Percentiles rank a stretch among this genome's conserved stretches.
These are phyloP conservation scores for Letharia columbiana DNA, from an alignment of 495 filamentous ascomycete species.

Conservation along the genomic window DNA sequence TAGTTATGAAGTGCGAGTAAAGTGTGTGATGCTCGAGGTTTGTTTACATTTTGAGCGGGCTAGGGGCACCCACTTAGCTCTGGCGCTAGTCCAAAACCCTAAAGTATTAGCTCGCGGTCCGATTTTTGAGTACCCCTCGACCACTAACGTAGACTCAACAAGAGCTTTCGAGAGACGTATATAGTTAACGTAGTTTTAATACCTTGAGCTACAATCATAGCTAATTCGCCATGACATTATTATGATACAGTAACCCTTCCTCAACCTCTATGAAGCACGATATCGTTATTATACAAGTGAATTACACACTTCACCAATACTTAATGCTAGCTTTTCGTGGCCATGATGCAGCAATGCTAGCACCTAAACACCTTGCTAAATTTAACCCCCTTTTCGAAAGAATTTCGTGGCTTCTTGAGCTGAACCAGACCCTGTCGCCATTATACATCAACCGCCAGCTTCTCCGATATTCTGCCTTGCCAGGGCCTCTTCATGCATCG, in stretches of 20 bases:
- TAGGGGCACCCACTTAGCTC: background rate
- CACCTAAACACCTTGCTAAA: conserved; percentile 14
- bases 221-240: background rate
- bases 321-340: background rate
- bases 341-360: conserved; percentile 2
- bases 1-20: background rate
- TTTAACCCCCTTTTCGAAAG: background rate
- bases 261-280: background rate
- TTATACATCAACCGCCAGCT: background rate
- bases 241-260: background rate
- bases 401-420: background rate
- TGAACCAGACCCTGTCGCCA: background rate
- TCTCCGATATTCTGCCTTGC: background rate
- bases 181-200: too few species aligned
- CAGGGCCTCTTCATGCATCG: background rate
- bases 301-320: background rate
- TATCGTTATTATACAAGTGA: background rate
- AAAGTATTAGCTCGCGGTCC: too few species aligned
- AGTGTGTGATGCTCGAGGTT: conserved; percentile 10
- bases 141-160: background rate
- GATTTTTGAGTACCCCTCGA: too few species aligned
- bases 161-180: background rate
- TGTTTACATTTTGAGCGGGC: conserved; percentile 14
- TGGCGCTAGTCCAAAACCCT: conserved; percentile 4
- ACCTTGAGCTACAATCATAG: background rate